These are phyloP conservation scores for Eleusine coracana DNA, from an alignment of 176 grass and related monocot genomes.

Conservation along the genomic window DNA sequence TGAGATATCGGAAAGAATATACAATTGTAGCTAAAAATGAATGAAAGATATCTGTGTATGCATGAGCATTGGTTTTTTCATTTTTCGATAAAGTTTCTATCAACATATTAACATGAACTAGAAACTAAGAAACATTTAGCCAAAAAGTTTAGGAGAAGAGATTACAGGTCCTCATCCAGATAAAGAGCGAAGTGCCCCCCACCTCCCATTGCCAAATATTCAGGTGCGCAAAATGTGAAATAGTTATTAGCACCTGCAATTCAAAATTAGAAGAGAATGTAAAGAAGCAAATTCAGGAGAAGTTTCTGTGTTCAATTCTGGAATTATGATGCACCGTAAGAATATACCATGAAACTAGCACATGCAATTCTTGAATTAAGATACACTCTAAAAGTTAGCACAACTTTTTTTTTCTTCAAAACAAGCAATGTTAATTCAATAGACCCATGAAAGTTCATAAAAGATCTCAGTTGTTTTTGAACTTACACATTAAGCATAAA, in stretches of 20 bases:
- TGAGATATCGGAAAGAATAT: neutral
- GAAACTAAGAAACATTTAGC: neutral
- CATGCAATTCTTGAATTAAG: neutral
- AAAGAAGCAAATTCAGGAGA: slow-evolving; percentile 13
- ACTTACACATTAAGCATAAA: neutral
- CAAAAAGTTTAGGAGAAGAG: slow-evolving; percentile 12
- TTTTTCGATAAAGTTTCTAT: neutral
- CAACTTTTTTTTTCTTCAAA: neutral
- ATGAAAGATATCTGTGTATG: slow-evolving; percentile 6
- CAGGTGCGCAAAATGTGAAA: slow-evolving; percentile 74
- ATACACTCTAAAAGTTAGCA: slow-evolving; percentile 10
- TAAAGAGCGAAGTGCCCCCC: slow-evolving; percentile 95
- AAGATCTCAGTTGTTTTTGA: slow-evolving; percentile 1
- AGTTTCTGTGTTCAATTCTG: slow-evolving; percentile 18
- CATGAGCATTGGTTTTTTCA: neutral
- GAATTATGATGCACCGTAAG: slow-evolving; percentile 11
- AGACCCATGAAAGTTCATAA: neutral
- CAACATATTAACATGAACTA: neutral
- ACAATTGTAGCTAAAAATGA: neutral
- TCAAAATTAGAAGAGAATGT: slow-evolving; percentile 23
- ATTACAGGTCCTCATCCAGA: slow-evolving; percentile 87
- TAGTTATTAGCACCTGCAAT: slow-evolving; percentile 89
- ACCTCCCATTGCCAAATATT: slow-evolving; percentile 91
- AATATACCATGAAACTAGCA: too few species aligned
- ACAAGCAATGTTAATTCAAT: neutral